A percentile compares a stretch with the other conserved stretches of the same genome.
These are phyloP conservation scores for Penicillium cosmopolitanum DNA, from an alignment of 495 filamentous ascomycete genomes.

Conservation along the genomic window DNA sequence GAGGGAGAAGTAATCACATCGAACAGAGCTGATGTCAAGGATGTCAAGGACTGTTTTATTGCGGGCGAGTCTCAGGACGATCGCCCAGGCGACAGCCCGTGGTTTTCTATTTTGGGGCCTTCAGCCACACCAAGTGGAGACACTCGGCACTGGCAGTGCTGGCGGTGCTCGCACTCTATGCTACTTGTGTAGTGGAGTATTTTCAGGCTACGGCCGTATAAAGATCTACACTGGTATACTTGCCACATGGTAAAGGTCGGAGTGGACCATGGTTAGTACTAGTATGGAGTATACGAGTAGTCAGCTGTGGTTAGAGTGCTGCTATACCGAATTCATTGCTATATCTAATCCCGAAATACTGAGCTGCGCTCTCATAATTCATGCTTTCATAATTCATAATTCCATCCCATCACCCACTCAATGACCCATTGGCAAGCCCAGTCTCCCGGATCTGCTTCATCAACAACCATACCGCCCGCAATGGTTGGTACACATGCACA, in stretches of 20 bases:
- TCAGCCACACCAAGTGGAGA: constrained; percentile 27
- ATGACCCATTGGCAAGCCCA: constrained; percentile 12
- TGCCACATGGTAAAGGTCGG: no score
- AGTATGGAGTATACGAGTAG: no score
- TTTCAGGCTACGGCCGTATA: no score
- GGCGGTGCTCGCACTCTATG: background rate
- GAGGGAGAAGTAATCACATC: no score
- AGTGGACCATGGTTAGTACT: no score
- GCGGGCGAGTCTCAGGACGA: constrained; percentile 14
- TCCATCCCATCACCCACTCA: constrained; percentile 4
- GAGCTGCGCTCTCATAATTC: background rate
- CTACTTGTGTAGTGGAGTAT: no score
- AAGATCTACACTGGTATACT: no score
- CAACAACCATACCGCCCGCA: constrained; percentile 36
- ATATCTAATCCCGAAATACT: no score
- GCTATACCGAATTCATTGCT: no score
- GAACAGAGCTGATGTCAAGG: constrained; percentile 1
- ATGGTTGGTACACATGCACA: constrained; percentile 42
- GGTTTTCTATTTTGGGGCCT: constrained; percentile 31
- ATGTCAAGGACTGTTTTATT: no score
- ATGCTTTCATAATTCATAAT: constrained; percentile 14
- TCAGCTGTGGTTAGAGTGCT: no score
- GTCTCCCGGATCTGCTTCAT: constrained; percentile 27
- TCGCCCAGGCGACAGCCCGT: constrained; percentile 38
- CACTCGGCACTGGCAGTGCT: background rate